Percentiles rank a stretch among this genome's conserved stretches.
Evolutionary conservation across 805 yeast species (phyloP).

Genomic region (Monosporozyma yasuniensis): DNA sequence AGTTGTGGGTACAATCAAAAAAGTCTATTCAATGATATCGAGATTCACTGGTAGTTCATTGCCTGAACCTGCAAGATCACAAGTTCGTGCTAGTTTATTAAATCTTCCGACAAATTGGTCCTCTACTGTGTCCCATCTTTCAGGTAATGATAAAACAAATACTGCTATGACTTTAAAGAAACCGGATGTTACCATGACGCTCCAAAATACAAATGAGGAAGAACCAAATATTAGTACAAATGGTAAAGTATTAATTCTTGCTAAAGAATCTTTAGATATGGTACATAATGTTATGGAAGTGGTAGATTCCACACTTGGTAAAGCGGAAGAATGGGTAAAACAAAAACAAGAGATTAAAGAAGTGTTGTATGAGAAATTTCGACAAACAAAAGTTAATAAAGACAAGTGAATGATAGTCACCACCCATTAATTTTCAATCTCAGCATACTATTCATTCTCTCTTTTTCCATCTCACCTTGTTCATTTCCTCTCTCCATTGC

Average conservation of each 20-base stretch:
- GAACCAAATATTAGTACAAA: constrained; percentile 36
- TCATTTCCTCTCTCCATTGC: neutral
- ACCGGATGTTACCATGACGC: neutral
- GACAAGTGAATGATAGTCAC: neutral
- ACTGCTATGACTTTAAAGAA: constrained; percentile 1
- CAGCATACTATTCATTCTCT: too few species aligned
- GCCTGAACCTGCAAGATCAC: constrained; percentile 70
- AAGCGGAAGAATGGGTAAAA: constrained; percentile 78
- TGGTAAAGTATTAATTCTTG: constrained; percentile 68
- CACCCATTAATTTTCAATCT: neutral
- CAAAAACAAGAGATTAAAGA: constrained; percentile 35
- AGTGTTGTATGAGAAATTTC: constrained; percentile 18
- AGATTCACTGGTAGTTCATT: constrained; percentile 69
- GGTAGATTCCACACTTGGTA: constrained; percentile 73
- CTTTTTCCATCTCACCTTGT: too few species aligned
- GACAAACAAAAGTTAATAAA: constrained; percentile 1
- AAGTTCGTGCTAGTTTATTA: constrained; percentile 70
- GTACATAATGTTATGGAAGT: constrained; percentile 72
- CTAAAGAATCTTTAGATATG: constrained; percentile 85
- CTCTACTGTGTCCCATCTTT: constrained; percentile 25
- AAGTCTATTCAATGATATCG: constrained; percentile 77
- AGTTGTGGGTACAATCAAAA: constrained; percentile 79
- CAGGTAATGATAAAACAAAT: neutral
- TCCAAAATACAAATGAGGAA: constrained; percentile 1
- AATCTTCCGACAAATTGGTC: constrained; percentile 72